Percentiles rank a stretch among this genome's conserved stretches.
These are phyloP conservation scores for Annulohypoxylon bovei DNA, from an alignment of 495 filamentous ascomycete genomes.

Conservation along the genomic window DNA sequence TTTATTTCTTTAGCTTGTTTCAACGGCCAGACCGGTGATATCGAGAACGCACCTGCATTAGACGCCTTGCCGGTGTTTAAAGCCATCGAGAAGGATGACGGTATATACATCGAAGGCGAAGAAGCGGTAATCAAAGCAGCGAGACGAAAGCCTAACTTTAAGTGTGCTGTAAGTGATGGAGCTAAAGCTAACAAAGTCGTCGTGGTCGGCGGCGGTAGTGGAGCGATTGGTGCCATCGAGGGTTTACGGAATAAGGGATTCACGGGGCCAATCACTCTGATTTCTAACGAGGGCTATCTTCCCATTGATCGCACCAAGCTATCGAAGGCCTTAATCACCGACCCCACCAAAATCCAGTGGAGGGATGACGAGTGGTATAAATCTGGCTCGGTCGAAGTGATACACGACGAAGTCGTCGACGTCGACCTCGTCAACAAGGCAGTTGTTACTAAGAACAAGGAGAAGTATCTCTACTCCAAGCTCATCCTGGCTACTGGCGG, in stretches of 20 bases:
- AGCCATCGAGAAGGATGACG: slow-evolving; percentile 78
- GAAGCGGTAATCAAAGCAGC: slow-evolving; percentile 81
- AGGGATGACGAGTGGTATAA: slow-evolving; percentile 81
- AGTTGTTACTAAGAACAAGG: slow-evolving; percentile 76
- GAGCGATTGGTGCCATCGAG: slow-evolving; percentile 81
- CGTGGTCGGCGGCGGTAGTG: slow-evolving; percentile 90
- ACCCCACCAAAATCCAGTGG: slow-evolving; percentile 78
- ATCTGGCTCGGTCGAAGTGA: slow-evolving; percentile 73
- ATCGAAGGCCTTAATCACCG: slow-evolving; percentile 91
- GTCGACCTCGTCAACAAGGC: slow-evolving; percentile 80
- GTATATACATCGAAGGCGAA: slow-evolving; percentile 84
- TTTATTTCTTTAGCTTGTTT: slow-evolving; percentile 76
- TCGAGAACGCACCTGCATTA: slow-evolving; percentile 92
- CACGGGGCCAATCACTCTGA: slow-evolving; percentile 80
- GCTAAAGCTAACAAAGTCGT: slow-evolving; percentile 75
- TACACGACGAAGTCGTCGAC: slow-evolving; percentile 77
- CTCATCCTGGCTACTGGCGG: slow-evolving; percentile 91
- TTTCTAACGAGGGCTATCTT: slow-evolving; percentile 83
- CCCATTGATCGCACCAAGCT: slow-evolving; percentile 96
- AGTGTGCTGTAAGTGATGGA: slow-evolving; percentile 65
- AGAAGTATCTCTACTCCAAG: slow-evolving; percentile 80
- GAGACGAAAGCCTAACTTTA: slow-evolving; percentile 74
- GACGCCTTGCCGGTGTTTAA: slow-evolving; percentile 85
- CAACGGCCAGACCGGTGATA: slow-evolving; percentile 85
- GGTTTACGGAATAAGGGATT: slow-evolving; percentile 83